Evolutionary conservation across 2,329 filamentous ascomycete genomes (phyloP), one percentile per base, ranked within the genome.

Genomic region (Colletotrichum musicola): DNA sequence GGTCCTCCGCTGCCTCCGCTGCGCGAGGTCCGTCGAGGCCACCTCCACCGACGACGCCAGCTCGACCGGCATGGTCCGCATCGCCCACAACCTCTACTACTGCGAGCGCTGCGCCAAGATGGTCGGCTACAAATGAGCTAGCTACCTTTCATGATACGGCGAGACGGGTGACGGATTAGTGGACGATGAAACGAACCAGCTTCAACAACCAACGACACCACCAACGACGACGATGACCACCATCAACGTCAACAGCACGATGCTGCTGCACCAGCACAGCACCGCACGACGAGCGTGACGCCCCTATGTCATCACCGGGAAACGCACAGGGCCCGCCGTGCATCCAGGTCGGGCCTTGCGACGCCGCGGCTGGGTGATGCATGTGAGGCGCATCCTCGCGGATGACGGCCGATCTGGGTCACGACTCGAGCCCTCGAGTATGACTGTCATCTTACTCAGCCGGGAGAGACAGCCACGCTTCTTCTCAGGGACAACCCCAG

Each of bases 71-170:
- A 91, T 91, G 89, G 85, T 91, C 14, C 84, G 86, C 74, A 88
- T 91, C 70, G 88, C 88, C 2, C 86, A 88, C 77, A 89, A 89
- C 77, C 85, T 90, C 69, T 90, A 90, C 81, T 91, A 91, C 79
- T 91, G 89, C 79, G 83, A 86, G 68, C 84, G 87, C 42, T 91
- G 89, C 76, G 89, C 89, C 68, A 86, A 85, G 75, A 87, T 89
- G 76, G 87, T 89, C 38, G 89, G 89, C 73, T 91, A 90, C 78
- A 87, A 85, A 76, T 90, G 85, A 86, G 73, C 50, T 44, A 86
- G 73, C 50, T 44, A 40, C 25, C 55, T 47, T 16, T 2, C 4
- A 22, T 4, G 30, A 35, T 10, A 35, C 3, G 7, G 13, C 30
- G 44, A 18, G n/a, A 27, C 16, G 12, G 64, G 46, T 65, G 61